These are phyloP conservation scores for Monosporascus sp. DNA, from an alignment of 2,329 filamentous ascomycete genomes.

Conservation along the genomic window DNA sequence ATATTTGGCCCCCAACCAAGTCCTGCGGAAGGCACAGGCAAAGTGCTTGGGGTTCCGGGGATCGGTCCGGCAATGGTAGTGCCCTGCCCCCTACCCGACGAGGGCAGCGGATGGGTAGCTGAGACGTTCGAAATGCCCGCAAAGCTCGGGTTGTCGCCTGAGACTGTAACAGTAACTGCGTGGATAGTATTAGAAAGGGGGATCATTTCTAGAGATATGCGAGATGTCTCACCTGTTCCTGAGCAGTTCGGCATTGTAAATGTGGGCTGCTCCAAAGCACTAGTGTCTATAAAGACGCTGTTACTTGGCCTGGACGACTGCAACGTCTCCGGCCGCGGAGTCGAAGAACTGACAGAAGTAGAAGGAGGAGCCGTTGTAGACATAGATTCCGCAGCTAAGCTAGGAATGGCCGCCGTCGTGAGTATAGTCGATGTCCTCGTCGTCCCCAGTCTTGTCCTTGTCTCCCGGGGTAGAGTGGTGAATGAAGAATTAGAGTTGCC, in stretches of 20 bases:
- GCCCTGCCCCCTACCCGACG: background rate
- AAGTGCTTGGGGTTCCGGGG: background rate
- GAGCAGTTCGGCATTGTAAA: background rate
- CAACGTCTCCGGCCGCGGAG: background rate
- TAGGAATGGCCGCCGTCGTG: background rate
- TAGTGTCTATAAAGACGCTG: background rate
- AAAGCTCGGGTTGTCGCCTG: background rate
- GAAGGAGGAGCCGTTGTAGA: background rate
- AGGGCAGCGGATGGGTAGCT: background rate
- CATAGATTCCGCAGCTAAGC: background rate
- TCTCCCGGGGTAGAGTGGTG: background rate
- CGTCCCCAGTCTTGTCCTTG: background rate
- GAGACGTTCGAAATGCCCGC: background rate
- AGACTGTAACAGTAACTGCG: background rate
- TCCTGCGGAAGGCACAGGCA: background rate
- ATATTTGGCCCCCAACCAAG: background rate
- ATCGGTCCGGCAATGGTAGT: background rate
- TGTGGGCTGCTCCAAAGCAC: background rate
- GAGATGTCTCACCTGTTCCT: background rate
- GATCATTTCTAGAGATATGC: background rate
- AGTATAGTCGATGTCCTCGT: background rate
- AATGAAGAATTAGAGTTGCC: background rate
- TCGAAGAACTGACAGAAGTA: background rate
- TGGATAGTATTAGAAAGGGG: background rate
- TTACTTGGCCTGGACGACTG: background rate